phyloP scores from a whole-genome alignment of 106 monocot genomes.

The Dactylorhiza incarnata region DNA sequence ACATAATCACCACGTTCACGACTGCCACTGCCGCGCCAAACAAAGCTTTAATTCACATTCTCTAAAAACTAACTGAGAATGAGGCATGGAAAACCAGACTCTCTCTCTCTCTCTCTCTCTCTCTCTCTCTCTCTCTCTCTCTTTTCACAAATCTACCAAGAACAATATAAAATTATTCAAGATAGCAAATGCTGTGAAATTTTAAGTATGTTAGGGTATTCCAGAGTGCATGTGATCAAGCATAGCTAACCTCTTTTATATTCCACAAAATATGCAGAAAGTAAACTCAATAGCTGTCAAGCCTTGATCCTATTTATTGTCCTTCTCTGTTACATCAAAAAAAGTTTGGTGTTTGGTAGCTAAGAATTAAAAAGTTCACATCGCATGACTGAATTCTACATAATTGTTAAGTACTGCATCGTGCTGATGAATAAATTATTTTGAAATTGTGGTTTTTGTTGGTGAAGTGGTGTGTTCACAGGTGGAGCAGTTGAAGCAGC shows the following conservation, averaged over 20 bases:
- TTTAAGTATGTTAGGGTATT: background rate
- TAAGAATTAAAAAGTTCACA: background rate
- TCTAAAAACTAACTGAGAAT: too few relatives aligned
- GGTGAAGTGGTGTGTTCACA: slow-evolving; percentile 16
- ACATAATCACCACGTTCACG: too few relatives aligned
- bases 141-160: background rate
- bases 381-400: background rate
- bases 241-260: background rate
- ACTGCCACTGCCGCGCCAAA: too few relatives aligned
- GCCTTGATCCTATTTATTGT: background rate
- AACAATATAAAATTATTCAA: background rate
- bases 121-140: too few relatives aligned
- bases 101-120: too few relatives aligned
- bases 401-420: background rate
- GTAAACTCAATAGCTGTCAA: background rate
- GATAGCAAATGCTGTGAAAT: background rate
- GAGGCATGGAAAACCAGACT: too few relatives aligned
- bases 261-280: background rate
- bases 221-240: background rate
- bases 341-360: background rate
- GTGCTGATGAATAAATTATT: background rate
- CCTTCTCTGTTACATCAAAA: background rate
- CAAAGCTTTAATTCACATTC: too few relatives aligned
- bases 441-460: background rate
- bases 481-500: slow-evolving; percentile 17